Conservation (phyloP, 768 basidiomycete genomes). For the Botryobasidium botryosum region DNA sequence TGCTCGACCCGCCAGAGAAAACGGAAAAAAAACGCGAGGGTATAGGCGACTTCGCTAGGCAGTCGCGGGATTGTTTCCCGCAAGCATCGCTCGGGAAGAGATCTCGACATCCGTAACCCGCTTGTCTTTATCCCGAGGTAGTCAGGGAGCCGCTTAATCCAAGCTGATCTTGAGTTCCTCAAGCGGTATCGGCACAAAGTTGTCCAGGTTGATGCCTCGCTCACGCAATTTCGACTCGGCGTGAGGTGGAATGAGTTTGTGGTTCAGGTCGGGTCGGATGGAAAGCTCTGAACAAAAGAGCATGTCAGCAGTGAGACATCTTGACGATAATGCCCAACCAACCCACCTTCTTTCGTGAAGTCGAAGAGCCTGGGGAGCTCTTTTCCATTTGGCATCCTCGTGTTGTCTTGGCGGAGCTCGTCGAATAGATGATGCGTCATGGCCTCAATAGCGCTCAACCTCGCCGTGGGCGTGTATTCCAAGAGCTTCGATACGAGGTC, state of each 20-base stretch:
- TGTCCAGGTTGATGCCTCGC: slow-evolving; percentile 72
- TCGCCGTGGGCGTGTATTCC: slow-evolving; percentile 93
- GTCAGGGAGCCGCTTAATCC: slow-evolving; percentile 40
- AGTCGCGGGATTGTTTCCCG: background rate
- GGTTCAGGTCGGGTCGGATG: slow-evolving; percentile 86
- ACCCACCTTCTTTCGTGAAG: slow-evolving; percentile 88
- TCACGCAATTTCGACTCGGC: slow-evolving; percentile 78
- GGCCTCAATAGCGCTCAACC: slow-evolving; percentile 76
- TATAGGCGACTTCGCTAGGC: too few species aligned
- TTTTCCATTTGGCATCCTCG: slow-evolving; percentile 92
- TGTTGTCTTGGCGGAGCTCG: slow-evolving; percentile 77
- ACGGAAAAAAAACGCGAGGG: too few species aligned
- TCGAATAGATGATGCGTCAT: slow-evolving; percentile 97
- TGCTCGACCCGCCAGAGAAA: too few species aligned
- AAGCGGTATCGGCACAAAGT: slow-evolving; percentile 93
- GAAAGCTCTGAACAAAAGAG: slow-evolving; percentile 59
- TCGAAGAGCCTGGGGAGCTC: slow-evolving; percentile 90
- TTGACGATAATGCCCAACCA: background rate
- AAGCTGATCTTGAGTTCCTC: slow-evolving; percentile 89
- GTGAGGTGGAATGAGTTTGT: slow-evolving; percentile 76
- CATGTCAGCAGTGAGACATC: background rate
- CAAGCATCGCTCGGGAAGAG: too few species aligned
- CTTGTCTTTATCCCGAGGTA: background rate
- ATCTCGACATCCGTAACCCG: too few species aligned
- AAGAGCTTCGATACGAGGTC: slow-evolving; percentile 86